These are phyloP conservation scores for Pontederia crassipes DNA, from an alignment of 176 grass and related monocot genomes.

Conservation along the genomic window DNA sequence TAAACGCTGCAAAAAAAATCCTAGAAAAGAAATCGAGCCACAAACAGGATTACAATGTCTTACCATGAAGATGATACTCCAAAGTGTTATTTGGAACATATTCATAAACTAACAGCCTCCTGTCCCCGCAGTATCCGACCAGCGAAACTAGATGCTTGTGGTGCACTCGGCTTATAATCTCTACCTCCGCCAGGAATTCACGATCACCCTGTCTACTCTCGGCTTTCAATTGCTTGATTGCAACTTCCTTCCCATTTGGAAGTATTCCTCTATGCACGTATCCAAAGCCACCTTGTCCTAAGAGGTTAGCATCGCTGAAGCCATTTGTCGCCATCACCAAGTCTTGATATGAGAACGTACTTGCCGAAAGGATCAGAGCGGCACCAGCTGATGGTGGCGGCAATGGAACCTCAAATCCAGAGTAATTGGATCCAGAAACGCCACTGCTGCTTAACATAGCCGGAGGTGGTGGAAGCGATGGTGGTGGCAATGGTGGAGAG, in stretches of 20 bases:
- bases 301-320: constrained; percentile 22
- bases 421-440: constrained; percentile 23
- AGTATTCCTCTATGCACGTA: constrained; percentile 25
- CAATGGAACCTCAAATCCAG: constrained; percentile 4
- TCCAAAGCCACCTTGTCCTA: constrained; percentile 28
- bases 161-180: constrained; percentile 28
- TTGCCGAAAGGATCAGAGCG: constrained; percentile 1
- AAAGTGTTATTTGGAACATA: constrained; percentile 24
- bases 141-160: constrained; percentile 27
- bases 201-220: constrained; percentile 23
- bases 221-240: constrained; percentile 24
- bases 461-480: constrained; percentile 12
- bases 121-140: constrained; percentile 22
- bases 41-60: background rate
- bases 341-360: constrained; percentile 14
- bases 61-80: constrained; percentile 27
- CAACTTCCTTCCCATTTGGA: constrained; percentile 20
- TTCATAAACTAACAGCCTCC: constrained; percentile 27
- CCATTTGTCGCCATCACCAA: constrained; percentile 19
- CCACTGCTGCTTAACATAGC: constrained; percentile 21
- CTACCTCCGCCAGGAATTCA: constrained; percentile 27
- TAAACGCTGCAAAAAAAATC: no score
- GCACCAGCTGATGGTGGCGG: constrained; percentile 11
- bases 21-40: no score
- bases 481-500: background rate